phyloP scores from a whole-genome alignment of 352 stramenopile genomes.

The Phytophthora litchii region DNA sequence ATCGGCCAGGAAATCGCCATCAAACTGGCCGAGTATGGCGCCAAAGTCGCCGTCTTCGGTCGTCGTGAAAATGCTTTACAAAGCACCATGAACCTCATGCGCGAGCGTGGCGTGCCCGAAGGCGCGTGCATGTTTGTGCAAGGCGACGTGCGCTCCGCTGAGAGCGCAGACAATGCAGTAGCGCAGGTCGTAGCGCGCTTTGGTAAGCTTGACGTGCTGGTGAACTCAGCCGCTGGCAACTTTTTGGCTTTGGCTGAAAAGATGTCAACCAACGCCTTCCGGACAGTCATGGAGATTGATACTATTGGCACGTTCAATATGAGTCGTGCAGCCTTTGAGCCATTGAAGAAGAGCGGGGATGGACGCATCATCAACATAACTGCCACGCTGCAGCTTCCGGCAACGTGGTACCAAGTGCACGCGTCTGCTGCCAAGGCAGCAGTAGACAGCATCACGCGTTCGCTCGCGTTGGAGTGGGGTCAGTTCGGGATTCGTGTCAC shows the following conservation, averaged over 20 bases:
- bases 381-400: conserved; percentile 91
- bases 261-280: conserved; percentile 94
- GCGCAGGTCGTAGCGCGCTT: conserved; percentile 76
- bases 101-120: conserved; percentile 46
- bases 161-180: conserved; percentile 81
- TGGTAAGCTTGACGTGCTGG: conserved; percentile 91
- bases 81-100: conserved; percentile 71
- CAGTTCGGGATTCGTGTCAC: conserved; percentile 93
- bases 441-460: conserved; percentile 94
- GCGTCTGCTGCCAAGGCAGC: conserved; percentile 95
- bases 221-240: conserved; percentile 95
- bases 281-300: conserved; percentile 97
- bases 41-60: conserved; percentile 93
- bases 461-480: conserved; percentile 96
- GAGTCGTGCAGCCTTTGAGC: conserved; percentile 86
- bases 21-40: conserved; percentile 92
- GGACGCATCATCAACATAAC: conserved; percentile 96
- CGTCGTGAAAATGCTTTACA: conserved; percentile 90
- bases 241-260: conserved; percentile 90
- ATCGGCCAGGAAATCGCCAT: conserved; percentile 95
- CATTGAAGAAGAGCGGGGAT: conserved; percentile 71
- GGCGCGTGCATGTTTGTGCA: conserved; percentile 45
- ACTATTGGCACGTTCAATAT: conserved; percentile 97
- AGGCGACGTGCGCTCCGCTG: conserved; percentile 89
- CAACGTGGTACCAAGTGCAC: conserved; percentile 95